Evolutionary conservation across 352 stramenopile species (phyloP), one percentile per base, ranked within the genome.

Genomic region (Phytophthora podocarpi): DNA sequence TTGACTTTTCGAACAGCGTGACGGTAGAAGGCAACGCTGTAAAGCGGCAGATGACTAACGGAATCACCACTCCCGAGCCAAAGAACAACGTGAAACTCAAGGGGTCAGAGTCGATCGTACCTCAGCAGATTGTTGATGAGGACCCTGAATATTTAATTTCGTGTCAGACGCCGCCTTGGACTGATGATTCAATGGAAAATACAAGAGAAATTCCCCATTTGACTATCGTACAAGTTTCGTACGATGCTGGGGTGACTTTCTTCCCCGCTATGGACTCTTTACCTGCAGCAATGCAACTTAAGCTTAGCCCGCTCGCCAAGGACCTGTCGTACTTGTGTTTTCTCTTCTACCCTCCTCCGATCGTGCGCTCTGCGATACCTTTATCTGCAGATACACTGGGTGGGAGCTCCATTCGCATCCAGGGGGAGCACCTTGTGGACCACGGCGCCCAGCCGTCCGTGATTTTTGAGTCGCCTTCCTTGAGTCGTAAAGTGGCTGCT

Each of bases 261-360:
- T 64, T 68, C 7, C 64, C 64, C 5, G 20, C 24, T 13, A 65
- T 64, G 37, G 59, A 64, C n/a, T 24, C 43, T 0, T 34, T 59
- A 27, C 39, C 24, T 12, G 28, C 50, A 31, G 13, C 43, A 35
- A 52, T 60, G 16, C 46, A 40, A 6, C 37, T 32, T 16, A 72
- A 40, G 9, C 37, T 32, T 16, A 72, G 30, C 39, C 64, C 36
- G 23, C 45, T 89, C 18, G 47, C 74, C 9, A 78, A 78, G 20
- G 82, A 92, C 42, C 63, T 87, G 31, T 85, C 82, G 16, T 82
- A 89, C 34, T 70, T 94, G 48, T 89, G 85, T 43, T 94, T 90
- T 40, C 54, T 94, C 11, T 94, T 87, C 45, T 94, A 94, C 48
- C 71, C 65, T 5, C 64, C 75, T 5, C 82, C 85, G 26, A 61